Conservation (phyloP, 2,329 filamentous ascomycete genomes). For the Plectosphaerella sp. region DNA sequence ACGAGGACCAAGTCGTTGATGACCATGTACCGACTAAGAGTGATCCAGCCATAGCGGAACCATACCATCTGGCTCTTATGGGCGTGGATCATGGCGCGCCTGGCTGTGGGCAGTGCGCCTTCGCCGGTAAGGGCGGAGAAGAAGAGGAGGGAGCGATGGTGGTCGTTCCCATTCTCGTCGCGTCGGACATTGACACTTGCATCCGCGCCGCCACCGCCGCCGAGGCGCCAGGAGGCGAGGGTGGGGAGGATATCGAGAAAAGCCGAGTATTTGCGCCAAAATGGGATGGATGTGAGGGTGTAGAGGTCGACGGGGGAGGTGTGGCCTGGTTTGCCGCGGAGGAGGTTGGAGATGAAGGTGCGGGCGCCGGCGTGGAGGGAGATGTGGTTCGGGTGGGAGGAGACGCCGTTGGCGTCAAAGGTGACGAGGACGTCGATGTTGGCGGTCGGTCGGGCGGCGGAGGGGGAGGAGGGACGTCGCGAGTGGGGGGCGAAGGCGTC, state of each 20-base stretch:
- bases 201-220: conserved; percentile 16
- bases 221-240: conserved; percentile 50
- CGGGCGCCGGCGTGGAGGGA: conserved; percentile 80
- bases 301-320: conserved; percentile 77
- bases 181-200: conserved; percentile 2
- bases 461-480: conserved; percentile 25
- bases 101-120: conserved; percentile 52
- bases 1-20: conserved; percentile 77
- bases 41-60: conserved; percentile 97
- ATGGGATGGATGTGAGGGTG: conserved; percentile 68
- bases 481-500: conserved; percentile 69
- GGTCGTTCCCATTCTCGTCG: conserved; percentile 30
- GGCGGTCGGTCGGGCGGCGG: conserved; percentile 33
- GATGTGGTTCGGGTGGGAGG: conserved; percentile 88
- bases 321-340: conserved; percentile 60
- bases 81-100: conserved; percentile 82
- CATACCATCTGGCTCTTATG: conserved; percentile 97
- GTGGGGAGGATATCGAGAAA: conserved; percentile 74
- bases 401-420: conserved; percentile 80
- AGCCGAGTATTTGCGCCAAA: conserved; percentile 76
- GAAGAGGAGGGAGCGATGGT: conserved; percentile 61
- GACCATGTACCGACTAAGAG: conserved; percentile 87
- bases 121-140: conserved; percentile 64
- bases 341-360: conserved; percentile 64
- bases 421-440: conserved; percentile 82